phyloP scores from a whole-genome alignment of 768 basidiomycete species.

The Coprinopsis sp. region DNA sequence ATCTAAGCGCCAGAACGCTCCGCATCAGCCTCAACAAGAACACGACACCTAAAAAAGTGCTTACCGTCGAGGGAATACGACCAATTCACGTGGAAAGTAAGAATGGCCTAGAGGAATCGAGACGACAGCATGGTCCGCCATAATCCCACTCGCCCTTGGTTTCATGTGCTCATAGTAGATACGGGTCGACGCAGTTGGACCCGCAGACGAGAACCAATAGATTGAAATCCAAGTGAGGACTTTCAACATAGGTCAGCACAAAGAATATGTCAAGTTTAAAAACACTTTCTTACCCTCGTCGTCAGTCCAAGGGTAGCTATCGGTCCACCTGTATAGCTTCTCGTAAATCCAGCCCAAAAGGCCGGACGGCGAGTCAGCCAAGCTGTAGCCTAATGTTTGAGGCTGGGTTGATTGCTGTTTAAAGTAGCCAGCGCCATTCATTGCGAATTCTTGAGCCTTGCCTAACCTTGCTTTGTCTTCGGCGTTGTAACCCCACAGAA shows the following conservation, averaged over 20 bases:
- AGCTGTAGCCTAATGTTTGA: conserved; percentile 46
- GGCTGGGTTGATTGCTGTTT: conserved; percentile 38
- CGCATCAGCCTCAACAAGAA: background rate
- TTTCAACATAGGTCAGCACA: conserved; percentile 16
- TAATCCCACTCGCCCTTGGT: conserved; percentile 10
- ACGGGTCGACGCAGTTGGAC: conserved; percentile 53
- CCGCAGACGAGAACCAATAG: conserved; percentile 54
- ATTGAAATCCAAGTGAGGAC: conserved; percentile 57
- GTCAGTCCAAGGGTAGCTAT: conserved; percentile 50
- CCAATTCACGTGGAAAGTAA: conserved; percentile 46
- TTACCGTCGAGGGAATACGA: conserved; percentile 26
- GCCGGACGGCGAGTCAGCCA: conserved; percentile 55
- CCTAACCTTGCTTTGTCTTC: conserved; percentile 29
- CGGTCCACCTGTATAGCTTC: conserved; percentile 41
- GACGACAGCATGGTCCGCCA: conserved; percentile 16
- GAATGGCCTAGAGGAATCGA: conserved; percentile 49
- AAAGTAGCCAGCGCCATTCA: conserved; percentile 31
- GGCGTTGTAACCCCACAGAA: conserved; percentile 2
- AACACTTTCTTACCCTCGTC: conserved; percentile 38
- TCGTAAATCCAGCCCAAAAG: conserved; percentile 50
- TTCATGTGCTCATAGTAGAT: conserved; percentile 52
- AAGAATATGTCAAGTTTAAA: background rate
- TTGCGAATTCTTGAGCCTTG: conserved; percentile 20
- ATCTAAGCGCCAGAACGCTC: conserved; percentile 26
- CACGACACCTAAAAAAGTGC: conserved; percentile 7